Percentiles rank a stretch among this genome's conserved stretches.
phyloP scores from a whole-genome alignment of 2,329 filamentous ascomycete genomes.

The Metarhizium guizhouense region DNA sequence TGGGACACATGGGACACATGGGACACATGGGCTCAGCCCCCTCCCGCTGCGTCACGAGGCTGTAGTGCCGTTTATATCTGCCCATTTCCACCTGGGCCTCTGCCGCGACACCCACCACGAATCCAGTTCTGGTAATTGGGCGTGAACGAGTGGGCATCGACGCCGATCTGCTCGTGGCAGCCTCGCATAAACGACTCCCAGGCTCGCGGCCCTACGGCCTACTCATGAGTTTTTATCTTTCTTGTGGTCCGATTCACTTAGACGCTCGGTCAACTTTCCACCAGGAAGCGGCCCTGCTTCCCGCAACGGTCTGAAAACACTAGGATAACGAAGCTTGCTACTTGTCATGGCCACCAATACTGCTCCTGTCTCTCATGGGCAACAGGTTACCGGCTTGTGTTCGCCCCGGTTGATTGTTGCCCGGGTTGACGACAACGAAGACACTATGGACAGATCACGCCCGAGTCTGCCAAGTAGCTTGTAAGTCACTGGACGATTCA shows the following conservation, averaged over 20 bases:
- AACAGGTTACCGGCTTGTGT: constrained; percentile 3
- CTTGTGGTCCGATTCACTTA: background rate
- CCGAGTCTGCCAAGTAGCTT: constrained; percentile 22
- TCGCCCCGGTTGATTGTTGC: constrained; percentile 23
- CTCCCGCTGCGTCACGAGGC: background rate
- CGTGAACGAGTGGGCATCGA: background rate
- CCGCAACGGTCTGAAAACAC: background rate
- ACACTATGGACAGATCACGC: constrained; percentile 11
- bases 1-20: background rate
- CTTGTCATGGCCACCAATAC: background rate
- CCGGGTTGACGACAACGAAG: constrained; percentile 12
- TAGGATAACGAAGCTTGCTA: background rate
- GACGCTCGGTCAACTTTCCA: background rate
- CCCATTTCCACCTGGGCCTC: background rate
- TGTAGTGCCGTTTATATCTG: background rate
- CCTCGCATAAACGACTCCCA: background rate
- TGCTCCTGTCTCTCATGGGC: background rate
- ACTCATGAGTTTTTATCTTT: background rate
- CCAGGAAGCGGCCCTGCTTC: background rate
- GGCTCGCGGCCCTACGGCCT: background rate
- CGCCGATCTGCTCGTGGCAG: constrained; percentile 1
- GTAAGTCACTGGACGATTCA: constrained; percentile 26
- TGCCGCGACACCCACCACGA: background rate
- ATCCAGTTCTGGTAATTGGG: background rate
- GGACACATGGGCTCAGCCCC: too few relatives aligned